phyloP scores from a whole-genome alignment of 2,329 filamentous ascomycete species.

The Huntiella savannae region DNA sequence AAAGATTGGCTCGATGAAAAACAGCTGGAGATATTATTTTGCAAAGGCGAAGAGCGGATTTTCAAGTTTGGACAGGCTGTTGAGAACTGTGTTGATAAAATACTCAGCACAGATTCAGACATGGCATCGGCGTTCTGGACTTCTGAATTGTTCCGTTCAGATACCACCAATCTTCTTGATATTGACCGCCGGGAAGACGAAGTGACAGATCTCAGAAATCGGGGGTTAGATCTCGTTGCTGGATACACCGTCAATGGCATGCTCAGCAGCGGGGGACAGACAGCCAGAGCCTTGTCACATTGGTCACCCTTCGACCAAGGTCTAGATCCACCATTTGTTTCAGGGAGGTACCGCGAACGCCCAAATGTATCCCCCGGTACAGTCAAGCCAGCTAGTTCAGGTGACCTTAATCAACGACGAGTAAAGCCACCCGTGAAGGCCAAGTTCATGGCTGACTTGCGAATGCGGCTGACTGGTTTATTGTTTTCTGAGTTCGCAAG shows the following conservation, averaged over 20 bases:
- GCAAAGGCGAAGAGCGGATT: conserved; percentile 82
- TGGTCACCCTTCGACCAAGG: conserved; percentile 37
- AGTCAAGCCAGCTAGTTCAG: too few species aligned
- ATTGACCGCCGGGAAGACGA: conserved; percentile 43
- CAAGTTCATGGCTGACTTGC: conserved; percentile 58
- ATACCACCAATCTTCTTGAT: conserved; percentile 26
- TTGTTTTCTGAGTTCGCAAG: conserved; percentile 78
- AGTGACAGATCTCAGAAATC: conserved; percentile 33
- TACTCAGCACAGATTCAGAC: conserved; percentile 67
- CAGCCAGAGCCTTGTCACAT: conserved; percentile 47
- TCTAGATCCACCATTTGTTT: conserved; percentile 8
- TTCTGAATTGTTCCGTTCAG: conserved; percentile 51
- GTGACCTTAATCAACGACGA: too few species aligned
- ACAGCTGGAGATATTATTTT: conserved; percentile 69
- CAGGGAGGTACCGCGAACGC: too few species aligned
- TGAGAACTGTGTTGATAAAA: conserved; percentile 64
- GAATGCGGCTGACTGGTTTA: conserved; percentile 64
- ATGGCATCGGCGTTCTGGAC: conserved; percentile 84
- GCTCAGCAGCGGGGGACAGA: conserved; percentile 43
- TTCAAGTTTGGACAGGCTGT: conserved; percentile 87
- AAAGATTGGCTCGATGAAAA: conserved; percentile 63
- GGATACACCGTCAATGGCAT: conserved; percentile 20
- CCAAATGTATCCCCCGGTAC: too few species aligned
- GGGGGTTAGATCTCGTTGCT: conserved; percentile 26
- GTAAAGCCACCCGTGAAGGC: conserved; percentile 28